Evolutionary conservation across 108 stramenopile species (phyloP).

Genomic region (Stephanodiscus minutulus): DNA sequence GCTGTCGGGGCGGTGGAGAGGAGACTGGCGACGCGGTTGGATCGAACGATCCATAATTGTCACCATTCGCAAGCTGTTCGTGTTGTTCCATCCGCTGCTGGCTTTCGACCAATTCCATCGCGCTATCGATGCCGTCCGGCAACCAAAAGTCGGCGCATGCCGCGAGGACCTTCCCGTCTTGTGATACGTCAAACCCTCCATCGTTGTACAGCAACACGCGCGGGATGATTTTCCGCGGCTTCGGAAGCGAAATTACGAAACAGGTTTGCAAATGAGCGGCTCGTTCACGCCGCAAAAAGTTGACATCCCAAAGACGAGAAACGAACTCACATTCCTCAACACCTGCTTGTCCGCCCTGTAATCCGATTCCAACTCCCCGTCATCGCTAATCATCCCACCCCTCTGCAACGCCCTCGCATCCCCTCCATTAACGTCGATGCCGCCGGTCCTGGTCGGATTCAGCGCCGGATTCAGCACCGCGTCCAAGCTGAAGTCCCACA

Average conservation of each 20-base stretch:
- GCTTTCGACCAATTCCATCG: constrained; percentile 69
- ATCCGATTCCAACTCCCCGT: constrained; percentile 47
- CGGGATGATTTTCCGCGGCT: constrained; percentile 77
- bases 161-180: constrained; percentile 87
- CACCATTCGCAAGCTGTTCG: constrained; percentile 8
- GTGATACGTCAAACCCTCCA: constrained; percentile 93
- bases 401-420: background rate
- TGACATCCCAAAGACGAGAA: background rate
- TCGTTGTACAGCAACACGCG: constrained; percentile 94
- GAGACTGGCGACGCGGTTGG: constrained; percentile 9
- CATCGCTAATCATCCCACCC: constrained; percentile 41
- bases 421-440: background rate
- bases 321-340: constrained; percentile 59
- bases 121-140: constrained; percentile 75
- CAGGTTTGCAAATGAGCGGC: constrained; percentile 1
- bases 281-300: background rate
- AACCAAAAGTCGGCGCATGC: constrained; percentile 89
- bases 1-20: constrained; percentile 14
- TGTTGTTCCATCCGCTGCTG: constrained; percentile 36
- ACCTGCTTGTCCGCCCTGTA: constrained; percentile 27
- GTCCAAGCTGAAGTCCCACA: constrained; percentile 82
- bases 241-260: constrained; percentile 1
- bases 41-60: constrained; percentile 27
- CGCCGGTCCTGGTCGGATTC: background rate
- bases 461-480: constrained; percentile 47